A percentile compares a stretch with the other conserved stretches of the same genome.
Evolutionary conservation across 345 rosid genomes (phyloP).

Genomic region (Garcia nutans): DNA sequence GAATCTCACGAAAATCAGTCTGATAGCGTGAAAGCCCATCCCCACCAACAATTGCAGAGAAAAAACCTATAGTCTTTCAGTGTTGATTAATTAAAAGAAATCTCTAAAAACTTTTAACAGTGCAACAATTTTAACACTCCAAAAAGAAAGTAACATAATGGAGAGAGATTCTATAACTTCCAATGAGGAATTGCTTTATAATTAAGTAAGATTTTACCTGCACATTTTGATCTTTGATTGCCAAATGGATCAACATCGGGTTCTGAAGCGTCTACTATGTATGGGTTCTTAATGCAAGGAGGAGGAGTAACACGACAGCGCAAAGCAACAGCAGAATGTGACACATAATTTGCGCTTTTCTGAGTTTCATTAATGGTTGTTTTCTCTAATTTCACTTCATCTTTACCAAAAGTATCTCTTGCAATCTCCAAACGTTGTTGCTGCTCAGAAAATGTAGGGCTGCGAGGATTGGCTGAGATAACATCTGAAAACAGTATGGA

Average conservation of each 20-base stretch:
- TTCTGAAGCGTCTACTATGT: constrained; percentile 50
- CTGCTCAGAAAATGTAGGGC: constrained; percentile 45
- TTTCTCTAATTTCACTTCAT: constrained; percentile 46
- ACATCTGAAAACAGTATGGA: constrained; percentile 36
- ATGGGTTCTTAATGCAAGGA: constrained; percentile 95
- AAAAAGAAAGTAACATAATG: neutral
- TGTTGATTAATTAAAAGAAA: constrained; percentile 11
- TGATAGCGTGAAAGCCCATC: constrained; percentile 91
- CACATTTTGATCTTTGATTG: constrained; percentile 82
- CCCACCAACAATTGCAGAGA: constrained; percentile 58
- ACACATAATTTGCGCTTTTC: constrained; percentile 56
- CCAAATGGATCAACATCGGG: constrained; percentile 63
- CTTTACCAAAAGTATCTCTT: constrained; percentile 38
- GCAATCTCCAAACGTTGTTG: constrained; percentile 46
- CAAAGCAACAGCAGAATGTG: constrained; percentile 82
- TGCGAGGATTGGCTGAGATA: constrained; percentile 37
- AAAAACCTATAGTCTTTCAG: constrained; percentile 50
- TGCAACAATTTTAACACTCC: neutral
- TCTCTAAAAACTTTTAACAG: constrained; percentile 9
- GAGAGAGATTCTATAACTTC: neutral
- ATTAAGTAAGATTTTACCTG: constrained; percentile 49
- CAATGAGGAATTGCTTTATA: no score
- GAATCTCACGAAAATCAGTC: constrained; percentile 91
- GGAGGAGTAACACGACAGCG: constrained; percentile 91
- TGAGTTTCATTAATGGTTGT: constrained; percentile 28